Base-by-base conservation (phyloP, 2,329 filamentous ascomycete species). In the Ceratocystis albifundus region DNA sequence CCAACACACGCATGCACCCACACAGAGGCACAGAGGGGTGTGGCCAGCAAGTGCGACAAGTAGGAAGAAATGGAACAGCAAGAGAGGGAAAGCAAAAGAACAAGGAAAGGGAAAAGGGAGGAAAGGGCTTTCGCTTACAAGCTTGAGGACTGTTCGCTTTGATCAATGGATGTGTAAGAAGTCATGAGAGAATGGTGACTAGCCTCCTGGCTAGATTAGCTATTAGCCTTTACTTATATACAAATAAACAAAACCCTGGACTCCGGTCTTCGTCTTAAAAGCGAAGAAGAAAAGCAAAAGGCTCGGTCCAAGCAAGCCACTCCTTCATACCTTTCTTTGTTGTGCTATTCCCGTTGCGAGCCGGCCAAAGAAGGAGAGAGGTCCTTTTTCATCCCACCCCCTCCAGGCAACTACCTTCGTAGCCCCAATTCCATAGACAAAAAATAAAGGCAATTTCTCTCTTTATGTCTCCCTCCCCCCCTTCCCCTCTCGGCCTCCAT, bases 91-190 rank as follows among this genome's bases (percentile, higher is more conserved):
- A n/a, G 28, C 1, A 8, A 6, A 30, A n/a, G 55, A 15, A 25
- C 28, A 15, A 55, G 50, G 15, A 28, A 59, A n/a, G 10, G 17
- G 17, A 59, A 25, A 25, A 22, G 48, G 22, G 48, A 22, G 6
- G 7, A n/a, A 59, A 7, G 36, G 10, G 36, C 10, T 15, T 59
- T 59, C 32, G 55, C 55, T 59, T 59, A 59, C 55, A 59, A n/a
- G 17, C 15, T 25, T 7, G 28, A 36, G 25, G 50, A 30, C 36
- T 41, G 36, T 41, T 15, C 36, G 36, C 36, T 41, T 15, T 55
- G 22, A 53, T 53, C 55, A 59, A 59, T 59, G 17, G n/a, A 59
- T 6, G 55, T 5, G 55, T 6, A 36, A n/a, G 55, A 66, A 62
- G 62, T 50, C 22, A 41, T 62, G 8, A 59, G 57, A 22, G 10